Evolutionary conservation across 2,329 filamentous ascomycete species (phyloP).

Genomic region (Lasiodiplodia hormozganensis): DNA sequence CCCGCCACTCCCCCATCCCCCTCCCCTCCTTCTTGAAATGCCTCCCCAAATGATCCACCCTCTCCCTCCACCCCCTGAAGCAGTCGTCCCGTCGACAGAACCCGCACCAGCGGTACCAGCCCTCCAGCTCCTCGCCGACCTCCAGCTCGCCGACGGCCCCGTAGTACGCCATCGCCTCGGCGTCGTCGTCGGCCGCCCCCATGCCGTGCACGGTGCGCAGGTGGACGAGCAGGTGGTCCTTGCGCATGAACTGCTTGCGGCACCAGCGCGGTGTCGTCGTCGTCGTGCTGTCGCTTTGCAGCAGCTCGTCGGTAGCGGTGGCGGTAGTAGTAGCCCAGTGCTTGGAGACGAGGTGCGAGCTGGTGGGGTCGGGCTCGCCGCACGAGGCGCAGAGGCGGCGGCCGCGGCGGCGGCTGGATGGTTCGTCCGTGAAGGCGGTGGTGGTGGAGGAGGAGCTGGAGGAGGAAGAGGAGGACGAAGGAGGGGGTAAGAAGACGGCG

Average conservation of each 20-base stretch:
- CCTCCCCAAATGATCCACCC: constrained; percentile 4
- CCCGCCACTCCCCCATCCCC: neutral
- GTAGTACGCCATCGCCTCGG: neutral
- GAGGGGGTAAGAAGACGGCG: neutral
- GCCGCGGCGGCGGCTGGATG: neutral
- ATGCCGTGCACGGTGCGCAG: neutral
- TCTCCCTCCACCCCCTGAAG: constrained; percentile 2
- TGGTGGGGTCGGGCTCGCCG: neutral
- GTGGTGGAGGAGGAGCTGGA: neutral
- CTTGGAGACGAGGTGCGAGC: neutral
- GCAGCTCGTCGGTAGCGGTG: too few species aligned
- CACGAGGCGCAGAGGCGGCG: neutral
- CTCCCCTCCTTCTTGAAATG: constrained; percentile 6
- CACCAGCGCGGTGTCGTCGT: neutral
- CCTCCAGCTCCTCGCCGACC: neutral
- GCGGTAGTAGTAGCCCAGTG: neutral
- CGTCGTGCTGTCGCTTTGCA: neutral
- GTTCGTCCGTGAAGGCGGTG: neutral
- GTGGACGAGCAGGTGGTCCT: constrained; percentile 3
- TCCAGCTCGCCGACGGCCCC: neutral
- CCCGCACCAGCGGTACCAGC: constrained; percentile 10
- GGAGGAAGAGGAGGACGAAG: neutral
- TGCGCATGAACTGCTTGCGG: constrained; percentile 1
- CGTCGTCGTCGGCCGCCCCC: neutral
- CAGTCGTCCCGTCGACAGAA: neutral